Base-by-base conservation (phyloP, 306 rosid species). In the Rubus idaeus region DNA sequence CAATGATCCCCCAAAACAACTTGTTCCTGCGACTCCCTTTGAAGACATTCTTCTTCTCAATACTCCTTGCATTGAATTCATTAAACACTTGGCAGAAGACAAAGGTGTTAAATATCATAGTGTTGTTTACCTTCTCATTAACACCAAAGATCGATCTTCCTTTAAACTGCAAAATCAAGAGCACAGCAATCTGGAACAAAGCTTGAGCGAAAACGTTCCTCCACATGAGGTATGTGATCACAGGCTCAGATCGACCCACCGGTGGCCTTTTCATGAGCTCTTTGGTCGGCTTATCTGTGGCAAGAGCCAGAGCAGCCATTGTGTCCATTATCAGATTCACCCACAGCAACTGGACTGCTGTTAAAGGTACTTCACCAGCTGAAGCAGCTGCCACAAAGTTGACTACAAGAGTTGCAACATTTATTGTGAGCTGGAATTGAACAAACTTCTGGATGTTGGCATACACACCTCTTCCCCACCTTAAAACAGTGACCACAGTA, bases 151-250 rank as follows among this genome's bases (percentile, higher is more conserved):
- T 75, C 5, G 76, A 71, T 23, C 11, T 39, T 4, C 83, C 83
- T n/a, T 51, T 63, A 55, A 84, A 75, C 68, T 81, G 77, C 18
- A 81, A 26, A 44, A 70, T 23, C 20, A 84, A n/a, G 26, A 84
- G 58, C 14, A 78, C 63, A 10, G 41, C 62, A 56, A 66, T 45
- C 66, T 81, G 81, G 60, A 81, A 84, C 7, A 81, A 40, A 8
- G 81, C 78, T 42, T 81, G 81, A 8, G 60, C 46, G 4, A 75
- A 57, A 42, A 81, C 12, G 70, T 81, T 85, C 62, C 72, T 71
- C 88, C 79, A 81, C 83, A 85, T 79, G 49, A 72, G 64, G 79
- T 71, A 70, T 47, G 88, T 78, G 39, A 85, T 81, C 55, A 81
- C 74, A 0, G 75, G 83, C 71, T 66, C 77, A 0, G 81, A 66